Evolutionary conservation across 352 stramenopile species (phyloP), one percentile per base, ranked within the genome.

Genomic region (Pythium pyrilobum): DNA sequence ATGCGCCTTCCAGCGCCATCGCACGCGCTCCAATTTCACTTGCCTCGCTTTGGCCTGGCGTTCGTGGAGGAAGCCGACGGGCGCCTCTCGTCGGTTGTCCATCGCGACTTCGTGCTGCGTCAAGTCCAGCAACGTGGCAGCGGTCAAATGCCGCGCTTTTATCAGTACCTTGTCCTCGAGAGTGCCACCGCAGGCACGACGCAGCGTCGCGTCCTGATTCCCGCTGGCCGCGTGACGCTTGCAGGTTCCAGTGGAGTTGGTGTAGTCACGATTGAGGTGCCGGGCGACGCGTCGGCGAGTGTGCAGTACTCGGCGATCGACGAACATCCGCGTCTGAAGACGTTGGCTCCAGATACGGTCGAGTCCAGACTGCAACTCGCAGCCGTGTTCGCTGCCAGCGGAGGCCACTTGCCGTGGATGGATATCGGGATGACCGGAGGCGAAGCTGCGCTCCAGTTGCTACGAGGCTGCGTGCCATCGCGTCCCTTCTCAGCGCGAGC

Each of bases 341-440:
- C 43, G 3, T 71, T 81, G n/a, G 45, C 59, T 6, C 64, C 72
- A 0, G 65, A 75, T 29, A 72, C 69, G 2, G 66, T 85, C 3
- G 33, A 63, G 21, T 59, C 60, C 5, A 64, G 72, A 37, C 41
- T 85, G 7, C 58, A 78, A 45, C 31, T 88, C 11, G 71, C 62
- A 25, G 62, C 63, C 2, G 56, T 85, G 29, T 81, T 68, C 43
- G 45, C 49, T 20, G 55, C 58, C 12, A 64, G 68, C 0, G 64
- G 64, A 1, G 59, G 43, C 4, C 59, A 46, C 32, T 37, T 81
- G 9, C 66, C 72, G 13, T 71, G 58, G 16, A 61, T 43, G 12
- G 42, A 64, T 4, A 29, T 81, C 11, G 42, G 58, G 9, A 81
- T 87, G 77, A 82, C 74, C 9, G 70, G 67, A 15, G 41, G 61